phyloP scores from a whole-genome alignment of 2,329 filamentous ascomycete genomes.

The Scopulariopsis brevicaulis region DNA sequence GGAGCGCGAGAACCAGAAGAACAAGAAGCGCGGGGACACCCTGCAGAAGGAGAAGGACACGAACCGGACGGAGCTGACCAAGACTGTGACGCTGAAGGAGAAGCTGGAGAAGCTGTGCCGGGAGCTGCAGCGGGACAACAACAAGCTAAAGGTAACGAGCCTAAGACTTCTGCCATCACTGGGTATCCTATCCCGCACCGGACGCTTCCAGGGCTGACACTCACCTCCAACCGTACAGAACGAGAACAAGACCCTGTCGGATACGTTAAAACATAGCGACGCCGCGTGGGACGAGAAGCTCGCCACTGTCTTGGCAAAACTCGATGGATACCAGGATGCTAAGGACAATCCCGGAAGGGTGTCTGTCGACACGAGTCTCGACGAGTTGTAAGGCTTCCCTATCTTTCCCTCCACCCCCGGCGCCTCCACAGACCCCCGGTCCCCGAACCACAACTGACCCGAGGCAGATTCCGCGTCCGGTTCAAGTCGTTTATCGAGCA shows the following conservation, averaged over 20 bases:
- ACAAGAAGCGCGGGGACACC: conserved; percentile 88
- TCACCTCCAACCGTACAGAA: conserved; percentile 39
- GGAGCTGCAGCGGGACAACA: conserved; percentile 93
- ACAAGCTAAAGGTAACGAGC: conserved; percentile 76
- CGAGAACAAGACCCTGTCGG: conserved; percentile 86
- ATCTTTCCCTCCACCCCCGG: background rate
- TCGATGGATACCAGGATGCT: conserved; percentile 80
- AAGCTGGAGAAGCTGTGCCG: conserved; percentile 94
- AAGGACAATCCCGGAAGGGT: conserved; percentile 74
- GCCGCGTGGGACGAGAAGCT: conserved; percentile 78
- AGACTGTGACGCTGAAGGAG: conserved; percentile 83
- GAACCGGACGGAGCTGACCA: conserved; percentile 76
- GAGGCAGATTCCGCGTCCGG: conserved; percentile 62
- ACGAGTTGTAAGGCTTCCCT: conserved; percentile 60
- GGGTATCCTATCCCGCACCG: background rate
- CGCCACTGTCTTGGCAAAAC: conserved; percentile 66
- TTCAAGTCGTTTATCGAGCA: conserved; percentile 95
- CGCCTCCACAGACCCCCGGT: background rate
- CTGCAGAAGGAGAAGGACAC: conserved; percentile 95
- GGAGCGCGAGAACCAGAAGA: conserved; percentile 88
- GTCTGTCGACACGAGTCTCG: conserved; percentile 74
- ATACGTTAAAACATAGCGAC: conserved; percentile 72
- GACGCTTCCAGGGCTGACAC: background rate
- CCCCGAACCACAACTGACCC: background rate
- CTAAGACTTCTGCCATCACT: background rate